Evolutionary conservation across 106 monocot species (phyloP), one percentile per base, ranked within the genome.

Genomic region (Platanthera zijinensis): DNA sequence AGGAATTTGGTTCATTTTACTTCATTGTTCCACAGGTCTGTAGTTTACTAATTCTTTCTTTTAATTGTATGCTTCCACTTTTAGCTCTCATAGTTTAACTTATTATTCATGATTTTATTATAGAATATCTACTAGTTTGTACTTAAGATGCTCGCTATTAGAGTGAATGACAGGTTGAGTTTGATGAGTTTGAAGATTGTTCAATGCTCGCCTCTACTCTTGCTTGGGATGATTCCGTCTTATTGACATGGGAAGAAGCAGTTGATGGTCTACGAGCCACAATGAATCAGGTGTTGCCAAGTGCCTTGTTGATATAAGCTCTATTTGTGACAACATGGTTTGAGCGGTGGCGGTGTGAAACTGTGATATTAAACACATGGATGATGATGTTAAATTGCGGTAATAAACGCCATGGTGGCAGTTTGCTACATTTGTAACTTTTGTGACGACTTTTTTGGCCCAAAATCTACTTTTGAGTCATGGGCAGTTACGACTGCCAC

Each of bases 1-100:
- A 86, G 78, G 74, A 91, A 64, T 96, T 87, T 71, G 90, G 96
- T 54, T 90, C 96, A 15, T 96, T 96, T 52, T 96, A 93, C 72
- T 96, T 96, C 67, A 74, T 85, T 47, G 52, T 96, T 71, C 96
- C 96, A 39, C 96, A 93, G 89, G 96, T 95, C 79, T 48, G 70
- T 64, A 69, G 8, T 19, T 59, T 8, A 8, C 59, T 59, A 59
- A 7, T 81, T 61, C 73, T 74, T 73, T 74, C 22, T 63, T 61
- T 30, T 70, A 32, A 39, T 22, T 15, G 6, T 13, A 32, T 15
- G 10, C 48, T 21, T 10, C 30, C 25, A 52, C 3, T 3, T 7
- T 69, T 4, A 30, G 39, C 12, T 69, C 52, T 39, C 30, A 69
- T 52, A 15, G 30, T 51, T 17, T 48, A 8, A 18, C 7, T 52